Base-by-base conservation (phyloP, 495 filamentous ascomycete genomes). In the Venustampulla echinocandica region DNA sequence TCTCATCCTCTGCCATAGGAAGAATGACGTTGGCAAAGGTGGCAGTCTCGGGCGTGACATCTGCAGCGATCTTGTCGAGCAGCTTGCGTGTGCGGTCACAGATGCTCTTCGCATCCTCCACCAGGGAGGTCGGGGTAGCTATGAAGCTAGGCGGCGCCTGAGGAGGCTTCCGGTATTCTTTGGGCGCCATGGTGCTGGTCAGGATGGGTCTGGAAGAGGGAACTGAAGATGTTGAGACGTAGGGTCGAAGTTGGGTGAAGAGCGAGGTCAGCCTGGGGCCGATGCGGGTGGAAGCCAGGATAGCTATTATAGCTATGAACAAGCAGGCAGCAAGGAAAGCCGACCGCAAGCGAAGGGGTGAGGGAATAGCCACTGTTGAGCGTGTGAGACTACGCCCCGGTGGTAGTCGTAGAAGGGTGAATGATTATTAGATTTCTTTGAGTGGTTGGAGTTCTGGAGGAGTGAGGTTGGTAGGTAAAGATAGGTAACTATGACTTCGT, bases 61-160 rank as follows among this genome's bases (percentile, higher is more conserved):
- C 73, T 44, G 70, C 71, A 18, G 84, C 88, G 23, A 95, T 70
- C 44, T 72, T 73, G 66, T 97, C 85, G 47, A 92, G 77, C 25
- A 92, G 59, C 10, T 66, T 64, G 38, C 82, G 80, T 13, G 82
- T 85, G 34, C 60, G 69, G 18, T 82, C 74, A 49, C 89, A 86
- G 37, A 95, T 63, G 27, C 69, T 67, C 62, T 90, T 79, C 27
- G 90, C 82, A 57, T 90, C 88, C 45, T 75, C 71, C 17, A 93
- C 64, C 44, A 98, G 69, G 35, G 79, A 82, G 46, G 80, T 68
- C 15, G 84, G 78, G 36, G 88, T 95, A 40, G 85, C 86, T 0
- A 79, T 89, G 68, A 96, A 96, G 33, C 79, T 69, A 14, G 90
- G 87, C 30, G 92, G 90, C 17, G 80, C 70, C 63, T 95, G 89